Conservation (phyloP, 345 rosid genomes). For the Psidium friedrichsthalianum region DNA sequence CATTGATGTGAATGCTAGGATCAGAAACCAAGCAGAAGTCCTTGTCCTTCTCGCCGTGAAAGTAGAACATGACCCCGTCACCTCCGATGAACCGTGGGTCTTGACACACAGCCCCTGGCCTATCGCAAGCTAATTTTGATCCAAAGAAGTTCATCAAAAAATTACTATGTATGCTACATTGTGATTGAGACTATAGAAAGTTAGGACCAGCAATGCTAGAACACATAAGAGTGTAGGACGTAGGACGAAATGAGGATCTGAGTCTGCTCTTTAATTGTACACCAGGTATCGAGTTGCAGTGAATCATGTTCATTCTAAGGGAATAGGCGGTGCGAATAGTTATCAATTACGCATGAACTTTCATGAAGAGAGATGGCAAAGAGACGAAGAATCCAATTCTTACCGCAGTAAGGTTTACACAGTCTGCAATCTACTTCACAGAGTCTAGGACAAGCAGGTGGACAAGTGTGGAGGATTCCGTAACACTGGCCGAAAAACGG, state of each 20-base stretch:
- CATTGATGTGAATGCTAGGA: slow-evolving; percentile 14
- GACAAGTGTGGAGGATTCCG: slow-evolving; percentile 8
- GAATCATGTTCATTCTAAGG: neutral
- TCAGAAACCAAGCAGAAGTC: slow-evolving; percentile 18
- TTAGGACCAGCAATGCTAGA: neutral
- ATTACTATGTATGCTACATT: neutral
- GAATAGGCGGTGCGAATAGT: neutral
- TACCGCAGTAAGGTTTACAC: slow-evolving; percentile 8
- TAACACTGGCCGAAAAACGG: slow-evolving; percentile 1
- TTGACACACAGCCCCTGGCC: slow-evolving; percentile 11
- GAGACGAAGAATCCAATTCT: neutral
- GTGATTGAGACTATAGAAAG: neutral
- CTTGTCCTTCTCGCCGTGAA: slow-evolving; percentile 15
- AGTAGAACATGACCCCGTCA: slow-evolving; percentile 19
- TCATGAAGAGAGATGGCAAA: neutral
- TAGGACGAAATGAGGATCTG: neutral
- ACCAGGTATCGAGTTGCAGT: neutral
- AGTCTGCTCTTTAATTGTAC: neutral
- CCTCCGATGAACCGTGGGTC: slow-evolving; percentile 20
- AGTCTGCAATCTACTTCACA: slow-evolving; percentile 10
- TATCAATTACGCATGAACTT: neutral
- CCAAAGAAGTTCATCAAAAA: neutral
- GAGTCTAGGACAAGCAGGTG: slow-evolving; percentile 3
- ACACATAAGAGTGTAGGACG: neutral
- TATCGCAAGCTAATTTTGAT: slow-evolving; percentile 1